Percentiles rank a stretch among this genome's conserved stretches.
These are phyloP conservation scores for Barbatosphaeria neglecta DNA, from an alignment of 495 filamentous ascomycete genomes.

Conservation along the genomic window DNA sequence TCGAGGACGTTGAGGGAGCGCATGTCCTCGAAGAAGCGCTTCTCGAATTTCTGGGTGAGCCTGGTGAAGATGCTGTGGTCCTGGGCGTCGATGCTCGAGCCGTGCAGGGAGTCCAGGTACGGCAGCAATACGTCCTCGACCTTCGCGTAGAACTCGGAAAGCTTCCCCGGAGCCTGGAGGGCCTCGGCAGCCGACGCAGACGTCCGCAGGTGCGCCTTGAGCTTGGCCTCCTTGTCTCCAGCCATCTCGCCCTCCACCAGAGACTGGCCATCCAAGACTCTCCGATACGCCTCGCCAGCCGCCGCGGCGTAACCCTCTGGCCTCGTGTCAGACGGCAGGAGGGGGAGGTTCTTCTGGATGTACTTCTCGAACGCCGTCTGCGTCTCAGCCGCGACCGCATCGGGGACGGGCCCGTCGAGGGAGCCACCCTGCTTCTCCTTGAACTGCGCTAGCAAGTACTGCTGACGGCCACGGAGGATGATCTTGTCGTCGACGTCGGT, in stretches of 20 bases:
- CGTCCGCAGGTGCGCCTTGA: slow-evolving; percentile 20
- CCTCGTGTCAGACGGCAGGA: slow-evolving; percentile 11
- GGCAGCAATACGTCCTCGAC: slow-evolving; percentile 44
- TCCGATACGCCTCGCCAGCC: slow-evolving; percentile 11
- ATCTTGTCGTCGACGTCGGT: slow-evolving; percentile 83
- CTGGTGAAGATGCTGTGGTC: slow-evolving; percentile 53
- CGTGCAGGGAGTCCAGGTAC: slow-evolving; percentile 52
- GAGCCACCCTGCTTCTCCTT: slow-evolving; percentile 16
- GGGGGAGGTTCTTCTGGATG: slow-evolving; percentile 16
- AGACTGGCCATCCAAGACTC: slow-evolving; percentile 14
- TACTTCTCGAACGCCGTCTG: slow-evolving; percentile 14
- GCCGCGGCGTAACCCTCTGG: slow-evolving; percentile 11
- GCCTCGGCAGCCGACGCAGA: slow-evolving; percentile 21
- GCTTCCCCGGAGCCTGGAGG: slow-evolving; percentile 7
- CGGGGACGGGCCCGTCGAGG: slow-evolving; percentile 10
- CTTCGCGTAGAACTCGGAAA: slow-evolving; percentile 14
- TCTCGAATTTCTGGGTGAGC: slow-evolving; percentile 56
- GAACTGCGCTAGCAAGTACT: slow-evolving; percentile 46
- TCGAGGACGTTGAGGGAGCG: slow-evolving; percentile 55
- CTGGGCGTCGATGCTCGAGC: slow-evolving; percentile 34
- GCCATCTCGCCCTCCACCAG: slow-evolving; percentile 29
- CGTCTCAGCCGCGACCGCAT: slow-evolving; percentile 9
- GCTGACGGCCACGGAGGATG: slow-evolving; percentile 60
- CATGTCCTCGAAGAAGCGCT: slow-evolving; percentile 62
- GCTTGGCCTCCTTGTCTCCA: slow-evolving; percentile 2